Conservation (phyloP, 2,329 filamentous ascomycete genomes). For the Fusarium armeniacum region DNA sequence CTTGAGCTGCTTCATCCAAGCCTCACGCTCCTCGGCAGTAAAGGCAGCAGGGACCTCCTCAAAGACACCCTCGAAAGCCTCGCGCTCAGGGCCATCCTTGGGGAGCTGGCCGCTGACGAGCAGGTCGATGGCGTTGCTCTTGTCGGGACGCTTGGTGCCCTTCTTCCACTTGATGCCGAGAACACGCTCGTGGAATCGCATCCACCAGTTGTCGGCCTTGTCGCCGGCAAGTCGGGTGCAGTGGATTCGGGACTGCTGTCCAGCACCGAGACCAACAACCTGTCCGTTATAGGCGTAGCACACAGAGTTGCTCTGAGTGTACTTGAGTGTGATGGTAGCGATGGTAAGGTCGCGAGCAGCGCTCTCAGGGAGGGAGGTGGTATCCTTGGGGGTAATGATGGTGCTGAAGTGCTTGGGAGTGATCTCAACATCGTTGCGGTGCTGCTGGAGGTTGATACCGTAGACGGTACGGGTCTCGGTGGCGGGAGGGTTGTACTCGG, state of each 20-base stretch:
- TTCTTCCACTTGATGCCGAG: constrained; percentile 96
- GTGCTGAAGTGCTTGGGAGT: constrained; percentile 86
- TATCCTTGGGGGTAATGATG: constrained; percentile 88
- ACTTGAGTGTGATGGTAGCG: constrained; percentile 97
- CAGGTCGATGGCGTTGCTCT: constrained; percentile 97
- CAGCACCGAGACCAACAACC: constrained; percentile 92
- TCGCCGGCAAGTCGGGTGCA: constrained; percentile 97
- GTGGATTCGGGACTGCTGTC: constrained; percentile 98
- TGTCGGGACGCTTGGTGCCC: constrained; percentile 95
- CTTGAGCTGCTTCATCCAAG: constrained; percentile 85
- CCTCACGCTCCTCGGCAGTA: constrained; percentile 84
- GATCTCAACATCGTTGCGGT: constrained; percentile 92
- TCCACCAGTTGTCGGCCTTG: constrained; percentile 99
- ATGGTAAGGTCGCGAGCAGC: constrained; percentile 92
- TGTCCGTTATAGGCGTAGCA: constrained; percentile 97
- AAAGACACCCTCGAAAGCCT: constrained; percentile 89
- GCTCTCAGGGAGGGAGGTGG: constrained; percentile 77
- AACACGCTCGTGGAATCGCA: constrained; percentile 94
- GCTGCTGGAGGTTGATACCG: constrained; percentile 88
- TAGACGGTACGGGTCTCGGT: constrained; percentile 90
- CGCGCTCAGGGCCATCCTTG: constrained; percentile 84
- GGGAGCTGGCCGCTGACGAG: constrained; percentile 93
- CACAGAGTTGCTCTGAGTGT: constrained; percentile 98
- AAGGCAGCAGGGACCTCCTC: constrained; percentile 89
- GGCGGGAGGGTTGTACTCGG: constrained; percentile 83